Base-by-base conservation (phyloP, 768 basidiomycete genomes). In the Boletus vermiculosoides region DNA sequence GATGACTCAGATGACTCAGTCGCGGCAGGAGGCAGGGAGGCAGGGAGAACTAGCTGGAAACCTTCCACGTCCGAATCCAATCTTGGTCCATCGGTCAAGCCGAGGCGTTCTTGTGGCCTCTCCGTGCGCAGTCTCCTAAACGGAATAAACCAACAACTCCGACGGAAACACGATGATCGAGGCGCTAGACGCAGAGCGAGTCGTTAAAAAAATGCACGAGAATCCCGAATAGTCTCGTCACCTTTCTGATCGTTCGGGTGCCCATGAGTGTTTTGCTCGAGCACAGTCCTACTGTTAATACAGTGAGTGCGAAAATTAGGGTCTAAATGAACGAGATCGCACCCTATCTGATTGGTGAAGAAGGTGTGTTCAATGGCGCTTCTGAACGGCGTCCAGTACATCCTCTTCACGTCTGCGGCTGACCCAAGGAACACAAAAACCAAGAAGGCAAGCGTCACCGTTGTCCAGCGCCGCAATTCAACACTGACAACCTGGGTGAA, bases 401-500 rank as follows among this genome's bases (percentile, higher is more conserved):
- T 55, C 50, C 18, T 64, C 54, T 52, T 61, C 25, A 58, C 36
- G 5, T 67, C 65, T 2, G 48, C 28, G 1, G 62, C 64, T 16
- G 59, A 39, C 12, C 64, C 65, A 45, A 66, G 54, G 22, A 67
- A 22, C n/a, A 47, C 5, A 16, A 66, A 67, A 5, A 67, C 16
- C 4, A 62, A 23, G 18, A 55, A 64, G 5, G 55, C 42, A 9
- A 66, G 46, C 28, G 57, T 46, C 23, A 54, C 31, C 31, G 31
- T 47, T 16, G 62, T 62, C 65, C 65, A 64, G 16, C 65, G 65
- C 20, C 65, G 59, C 15, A 66, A n/a, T 34, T 66, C 54, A 8
- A 30, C 4, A 6, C 8, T 53, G 30, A 34, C 50, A 13, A 47
- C 25, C 42, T 9, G n/a, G 15, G 2, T n/a, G 8, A 13, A 6